A percentile compares a stretch with the other conserved stretches of the same genome.
Conservation (phyloP, 1,284 basidiomycete species). For the Trichosporon ovoides region DNA sequence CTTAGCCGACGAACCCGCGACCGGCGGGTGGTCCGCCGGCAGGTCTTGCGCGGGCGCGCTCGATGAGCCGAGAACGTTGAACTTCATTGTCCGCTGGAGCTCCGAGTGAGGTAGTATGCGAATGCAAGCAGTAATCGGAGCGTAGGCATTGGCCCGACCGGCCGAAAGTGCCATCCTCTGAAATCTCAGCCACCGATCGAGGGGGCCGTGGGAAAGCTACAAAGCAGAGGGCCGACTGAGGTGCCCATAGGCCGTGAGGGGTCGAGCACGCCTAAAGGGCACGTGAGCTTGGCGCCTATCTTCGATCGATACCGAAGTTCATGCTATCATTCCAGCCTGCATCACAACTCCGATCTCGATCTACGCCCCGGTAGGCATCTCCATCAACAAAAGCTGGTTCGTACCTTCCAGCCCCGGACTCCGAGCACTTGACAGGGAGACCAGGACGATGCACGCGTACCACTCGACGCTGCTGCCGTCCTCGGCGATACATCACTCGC, state of each 20-base stretch:
- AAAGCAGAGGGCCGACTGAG: not conserved
- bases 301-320: not conserved
- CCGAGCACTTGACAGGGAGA: not conserved
- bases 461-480: conserved; percentile 77
- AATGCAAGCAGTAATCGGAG: not conserved
- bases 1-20: conserved; percentile 21
- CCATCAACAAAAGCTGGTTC: not conserved
- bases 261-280: not conserved
- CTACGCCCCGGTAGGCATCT: not conserved
- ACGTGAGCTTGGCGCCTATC: not conserved
- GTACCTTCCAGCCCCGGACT: not conserved
- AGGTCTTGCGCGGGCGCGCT: not conserved
- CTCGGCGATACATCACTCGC: conserved; percentile 78
- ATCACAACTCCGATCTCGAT: not conserved
- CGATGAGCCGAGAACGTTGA: conserved; percentile 3
- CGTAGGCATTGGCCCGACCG: not conserved
- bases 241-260: not conserved
- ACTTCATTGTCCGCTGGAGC: not conserved
- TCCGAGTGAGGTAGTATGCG: not conserved
- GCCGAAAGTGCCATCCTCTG: not conserved
- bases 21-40: conserved; percentile 19
- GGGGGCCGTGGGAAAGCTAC: not conserved
- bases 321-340: not conserved
- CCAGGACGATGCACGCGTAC: conserved; percentile 64
- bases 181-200: not conserved